Evolutionary conservation across 1,284 basidiomycete species (phyloP), one percentile per base, ranked within the genome.

Genomic region (Mixia osmundae): DNA sequence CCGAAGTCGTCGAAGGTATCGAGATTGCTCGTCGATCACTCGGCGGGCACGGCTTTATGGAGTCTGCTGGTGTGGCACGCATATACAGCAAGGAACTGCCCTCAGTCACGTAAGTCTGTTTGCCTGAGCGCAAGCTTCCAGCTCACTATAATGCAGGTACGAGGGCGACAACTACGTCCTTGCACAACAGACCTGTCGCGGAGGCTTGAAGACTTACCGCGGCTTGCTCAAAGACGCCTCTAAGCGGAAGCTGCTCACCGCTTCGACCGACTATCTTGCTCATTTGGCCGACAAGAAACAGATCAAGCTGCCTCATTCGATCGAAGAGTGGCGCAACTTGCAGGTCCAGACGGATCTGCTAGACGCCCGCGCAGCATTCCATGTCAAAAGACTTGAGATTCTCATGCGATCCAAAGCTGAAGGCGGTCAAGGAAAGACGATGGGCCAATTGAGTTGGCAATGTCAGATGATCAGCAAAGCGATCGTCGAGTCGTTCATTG

Each of bases 91-190:
- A 71, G 45, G 68, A 68, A 44, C 54, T 76, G 4, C 73, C 74
- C 9, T 38, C 40, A 3, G 40, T 41, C 8, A 76, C 73, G 64
- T 29, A 16, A n/a, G n/a, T n/a, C n/a, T n/a, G n/a, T n/a, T n/a
- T n/a, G n/a, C n/a, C n/a, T n/a, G n/a, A n/a, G n/a, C n/a, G n/a
- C n/a, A n/a, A n/a, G n/a, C n/a, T n/a, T n/a, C n/a, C n/a, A n/a
- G 16, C 45, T 29, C 46, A 46, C 42, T 40, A 15, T n/a, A n/a
- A n/a, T n/a, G n/a, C n/a, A n/a, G n/a, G 10, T 76, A 67, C 46
- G 74, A 77, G 57, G 74, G 74, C 14, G 75, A 78, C 48, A 76
- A 77, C 51, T 76, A 66, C 45, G 69, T 77, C 6, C 61, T 77
- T 2, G 69, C 73, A 44, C 62, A 68, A 32, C 75, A 78, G 54